Percentiles rank a stretch among this genome's conserved stretches.
phyloP scores from a whole-genome alignment of 495 filamentous ascomycete species.

The Aspergillus taichungensis region DNA sequence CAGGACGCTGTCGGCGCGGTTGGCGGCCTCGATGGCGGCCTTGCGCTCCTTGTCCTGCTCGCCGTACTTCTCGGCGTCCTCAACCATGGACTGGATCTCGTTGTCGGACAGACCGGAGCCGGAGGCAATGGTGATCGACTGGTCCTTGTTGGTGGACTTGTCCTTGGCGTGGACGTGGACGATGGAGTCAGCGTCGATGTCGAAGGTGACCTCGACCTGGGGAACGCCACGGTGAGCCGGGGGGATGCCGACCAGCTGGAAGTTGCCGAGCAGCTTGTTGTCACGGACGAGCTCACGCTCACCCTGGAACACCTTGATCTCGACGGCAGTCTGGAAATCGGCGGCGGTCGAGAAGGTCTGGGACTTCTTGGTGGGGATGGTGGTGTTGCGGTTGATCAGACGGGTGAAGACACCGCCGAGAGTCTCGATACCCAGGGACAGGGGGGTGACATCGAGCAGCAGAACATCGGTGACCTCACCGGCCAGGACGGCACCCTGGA shows the following conservation, averaged over 20 bases:
- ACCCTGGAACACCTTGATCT: slow-evolving; percentile 99
- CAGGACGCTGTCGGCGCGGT: slow-evolving; percentile 90
- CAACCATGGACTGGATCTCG: slow-evolving; percentile 94
- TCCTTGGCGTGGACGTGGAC: slow-evolving; percentile 99
- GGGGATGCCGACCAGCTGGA: slow-evolving; percentile 97
- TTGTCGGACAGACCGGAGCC: slow-evolving; percentile 93
- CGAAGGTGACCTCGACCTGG: slow-evolving; percentile 97
- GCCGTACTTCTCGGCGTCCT: slow-evolving; percentile 94
- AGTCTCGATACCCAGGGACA: slow-evolving; percentile 99
- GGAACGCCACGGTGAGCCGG: slow-evolving; percentile 96
- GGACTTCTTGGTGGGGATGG: slow-evolving; percentile 99
- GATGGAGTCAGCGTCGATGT: slow-evolving; percentile 98
- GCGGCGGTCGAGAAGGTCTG: slow-evolving; percentile 98
- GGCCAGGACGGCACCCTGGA: slow-evolving; percentile 93
- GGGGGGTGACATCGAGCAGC: slow-evolving; percentile 91
- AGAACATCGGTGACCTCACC: slow-evolving; percentile 96
- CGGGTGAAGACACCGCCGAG: slow-evolving; percentile 99
- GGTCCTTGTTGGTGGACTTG: slow-evolving; percentile 98
- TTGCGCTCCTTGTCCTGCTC: slow-evolving; percentile 97
- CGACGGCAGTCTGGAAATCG: slow-evolving; percentile 98
- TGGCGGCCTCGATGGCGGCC: slow-evolving; percentile 85
- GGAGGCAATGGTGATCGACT: slow-evolving; percentile 98
- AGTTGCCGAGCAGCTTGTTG: slow-evolving; percentile 99
- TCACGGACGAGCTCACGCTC: slow-evolving; percentile 98
- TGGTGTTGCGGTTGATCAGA: slow-evolving; percentile 99